Evolutionary conservation across 2,329 filamentous ascomycete genomes (phyloP), one percentile per base, ranked within the genome.

Genomic region (Bertia moriformis): DNA sequence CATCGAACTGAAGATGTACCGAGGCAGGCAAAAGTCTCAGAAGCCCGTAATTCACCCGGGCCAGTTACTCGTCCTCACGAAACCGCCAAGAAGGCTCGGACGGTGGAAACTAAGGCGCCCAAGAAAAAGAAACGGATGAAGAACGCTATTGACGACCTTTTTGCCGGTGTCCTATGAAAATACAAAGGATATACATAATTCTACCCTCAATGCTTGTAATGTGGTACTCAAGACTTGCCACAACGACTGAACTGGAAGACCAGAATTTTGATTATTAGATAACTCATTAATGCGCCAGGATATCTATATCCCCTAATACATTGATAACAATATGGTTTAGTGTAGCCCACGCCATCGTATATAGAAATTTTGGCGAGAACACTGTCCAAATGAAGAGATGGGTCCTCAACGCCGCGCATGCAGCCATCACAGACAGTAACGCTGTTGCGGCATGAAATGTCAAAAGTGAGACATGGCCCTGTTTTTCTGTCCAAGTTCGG

Each of bases 361-460:
- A 35, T 7, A 35, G 32, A 35, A 10, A 35, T 17, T 35, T 35
- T 35, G 32, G 32, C 15, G 32, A 35, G 15, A 35, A 35, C 12
- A 35, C 32, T 12, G 32, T 35, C 32, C 32, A 35, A 7, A 35
- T 35, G 32, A 35, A 35, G 15, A 35, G 32, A 35, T 35, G 32
- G 10, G 32, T 35, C 32, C 32, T 35, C 15, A 35, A 35, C 10
- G 32, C 32, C 15, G 32, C 17, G 17, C 32, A 35, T 35, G 32
- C 32, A 10, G 32, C 32, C 32, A 35, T 35, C 10, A 35, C 32
- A 7, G 15, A 35, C 10, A 35, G 7, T 7, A 35, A 17, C 12
- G 12, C 7, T 7, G 15, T 35, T 35, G 32, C 32, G 17, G 17
- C 32, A 35, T 35, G 32, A 15, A 35, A 35, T 7, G 32, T 35